A percentile compares a stretch with the other conserved stretches of the same genome.
Evolutionary conservation across 495 filamentous ascomycete genomes (phyloP).

Genomic region (Pseudotulostoma volvatum): DNA sequence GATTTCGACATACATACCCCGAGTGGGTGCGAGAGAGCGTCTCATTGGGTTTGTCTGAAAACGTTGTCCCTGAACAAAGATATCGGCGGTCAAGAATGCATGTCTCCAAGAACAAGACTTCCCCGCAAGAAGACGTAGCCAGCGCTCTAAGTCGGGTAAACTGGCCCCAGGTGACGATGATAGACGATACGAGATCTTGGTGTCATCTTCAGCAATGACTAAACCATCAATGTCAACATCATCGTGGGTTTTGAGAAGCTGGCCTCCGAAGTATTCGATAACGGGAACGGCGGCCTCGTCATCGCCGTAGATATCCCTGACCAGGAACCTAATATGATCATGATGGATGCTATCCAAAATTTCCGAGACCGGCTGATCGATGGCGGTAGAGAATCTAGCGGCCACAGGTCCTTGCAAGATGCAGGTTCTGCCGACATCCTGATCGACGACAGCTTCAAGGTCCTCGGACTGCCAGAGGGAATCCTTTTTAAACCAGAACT

Average conservation of each 20-base stretch:
- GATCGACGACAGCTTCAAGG: slow-evolving; percentile 20
- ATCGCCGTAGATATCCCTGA: slow-evolving; percentile 61
- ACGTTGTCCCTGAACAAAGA: slow-evolving; percentile 87
- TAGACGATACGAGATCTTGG: slow-evolving; percentile 67
- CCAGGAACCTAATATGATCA: slow-evolving; percentile 62
- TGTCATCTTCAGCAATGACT: slow-evolving; percentile 52
- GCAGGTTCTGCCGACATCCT: slow-evolving; percentile 21
- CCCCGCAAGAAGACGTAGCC: slow-evolving; percentile 83
- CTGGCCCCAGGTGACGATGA: slow-evolving; percentile 50
- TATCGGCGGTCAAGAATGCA: slow-evolving; percentile 92
- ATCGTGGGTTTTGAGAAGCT: slow-evolving; percentile 37
- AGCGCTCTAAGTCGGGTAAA: slow-evolving; percentile 63
- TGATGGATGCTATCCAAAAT: slow-evolving; percentile 40
- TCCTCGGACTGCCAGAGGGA: slow-evolving; percentile 30
- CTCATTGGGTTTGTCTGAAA: slow-evolving; percentile 95
- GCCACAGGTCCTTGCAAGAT: slow-evolving; percentile 28
- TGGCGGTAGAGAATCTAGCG: slow-evolving; percentile 13
- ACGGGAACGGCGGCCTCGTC: slow-evolving; percentile 60
- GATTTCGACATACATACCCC: slow-evolving; percentile 81
- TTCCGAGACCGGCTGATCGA: slow-evolving; percentile 15
- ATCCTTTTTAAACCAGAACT: slow-evolving; percentile 30
- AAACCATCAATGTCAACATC: slow-evolving; percentile 73
- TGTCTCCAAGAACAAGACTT: slow-evolving; percentile 74
- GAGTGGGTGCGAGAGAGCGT: slow-evolving; percentile 69
- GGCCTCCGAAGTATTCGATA: slow-evolving; percentile 89